Percentiles rank a stretch among this genome's conserved stretches.
Evolutionary conservation across 2,329 filamentous ascomycete genomes (phyloP).

Genomic region (Fusarium poae): DNA sequence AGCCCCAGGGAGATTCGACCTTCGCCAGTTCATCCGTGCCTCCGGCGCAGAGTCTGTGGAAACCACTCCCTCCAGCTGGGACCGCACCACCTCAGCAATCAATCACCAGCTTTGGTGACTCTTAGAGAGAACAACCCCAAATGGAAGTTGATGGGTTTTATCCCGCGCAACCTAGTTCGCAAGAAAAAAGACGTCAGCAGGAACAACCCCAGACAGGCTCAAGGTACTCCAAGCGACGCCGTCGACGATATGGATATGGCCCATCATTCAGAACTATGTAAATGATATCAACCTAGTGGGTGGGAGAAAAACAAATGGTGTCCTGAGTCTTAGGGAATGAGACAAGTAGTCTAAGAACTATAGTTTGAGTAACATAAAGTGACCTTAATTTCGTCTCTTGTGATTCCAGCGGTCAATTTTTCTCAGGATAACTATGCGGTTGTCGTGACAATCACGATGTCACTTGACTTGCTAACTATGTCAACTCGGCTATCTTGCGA

Average conservation of each 20-base stretch:
- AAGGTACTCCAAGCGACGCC: not conserved
- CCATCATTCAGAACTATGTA: too few species aligned
- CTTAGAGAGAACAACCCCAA: not conserved
- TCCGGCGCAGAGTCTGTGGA: not conserved
- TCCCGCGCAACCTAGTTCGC: not conserved
- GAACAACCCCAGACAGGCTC: not conserved
- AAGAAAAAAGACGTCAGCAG: slow-evolving; percentile 5
- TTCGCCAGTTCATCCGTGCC: not conserved
- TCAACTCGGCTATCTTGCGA: slow-evolving; percentile 16
- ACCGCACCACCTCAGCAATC: not conserved
- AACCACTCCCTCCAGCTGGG: not conserved
- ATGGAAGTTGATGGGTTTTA: not conserved
- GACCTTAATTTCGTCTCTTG: too few species aligned
- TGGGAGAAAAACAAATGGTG: too few species aligned
- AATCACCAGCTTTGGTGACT: not conserved
- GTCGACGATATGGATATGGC: not conserved
- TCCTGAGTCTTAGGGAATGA: too few species aligned
- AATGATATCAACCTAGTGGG: too few species aligned
- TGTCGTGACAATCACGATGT: not conserved
- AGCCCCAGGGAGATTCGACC: not conserved
- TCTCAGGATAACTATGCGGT: not conserved
- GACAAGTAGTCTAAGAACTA: too few species aligned
- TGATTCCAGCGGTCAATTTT: too few species aligned
- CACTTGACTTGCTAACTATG: not conserved
- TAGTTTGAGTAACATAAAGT: too few species aligned